phyloP scores from a whole-genome alignment of 2,329 filamentous ascomycete genomes.

The Corynespora cassiicola region DNA sequence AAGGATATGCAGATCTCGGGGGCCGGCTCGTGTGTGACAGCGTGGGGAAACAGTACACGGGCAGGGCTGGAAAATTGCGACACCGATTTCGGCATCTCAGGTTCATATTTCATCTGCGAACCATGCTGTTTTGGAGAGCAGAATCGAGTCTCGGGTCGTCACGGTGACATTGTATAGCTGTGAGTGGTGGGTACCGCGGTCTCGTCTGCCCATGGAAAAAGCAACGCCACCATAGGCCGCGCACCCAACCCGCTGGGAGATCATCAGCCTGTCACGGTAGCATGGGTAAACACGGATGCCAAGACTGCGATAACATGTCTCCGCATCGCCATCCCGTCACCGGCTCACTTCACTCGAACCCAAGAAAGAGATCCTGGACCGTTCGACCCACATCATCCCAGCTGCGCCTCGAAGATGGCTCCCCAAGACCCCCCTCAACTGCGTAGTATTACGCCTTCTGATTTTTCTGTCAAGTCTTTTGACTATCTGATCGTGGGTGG shows the following conservation, averaged over 20 bases:
- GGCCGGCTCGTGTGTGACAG: not conserved
- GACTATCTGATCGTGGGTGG: slow-evolving; percentile 59
- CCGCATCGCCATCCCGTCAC: not conserved
- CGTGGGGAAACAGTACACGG: no score
- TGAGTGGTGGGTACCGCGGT: no score
- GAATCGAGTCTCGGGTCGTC: no score
- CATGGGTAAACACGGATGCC: no score
- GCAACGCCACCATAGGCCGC: no score
- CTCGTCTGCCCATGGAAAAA: no score
- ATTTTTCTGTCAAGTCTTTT: slow-evolving; percentile 8
- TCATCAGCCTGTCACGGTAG: slow-evolving; percentile 3
- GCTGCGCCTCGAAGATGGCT: not conserved
- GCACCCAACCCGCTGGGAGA: no score
- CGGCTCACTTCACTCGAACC: not conserved
- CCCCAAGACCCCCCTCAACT: not conserved
- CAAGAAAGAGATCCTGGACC: not conserved
- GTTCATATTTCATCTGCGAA: no score
- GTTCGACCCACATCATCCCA: not conserved
- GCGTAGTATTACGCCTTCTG: slow-evolving; percentile 3
- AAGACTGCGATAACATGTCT: not conserved
- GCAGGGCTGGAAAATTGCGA: not conserved
- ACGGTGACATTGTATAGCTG: no score
- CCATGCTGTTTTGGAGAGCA: no score
- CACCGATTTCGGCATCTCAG: no score
- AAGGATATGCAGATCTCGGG: slow-evolving; percentile 7